Evolutionary conservation across 1,284 basidiomycete genomes (phyloP).

Genomic region (Tilletia horrida): DNA sequence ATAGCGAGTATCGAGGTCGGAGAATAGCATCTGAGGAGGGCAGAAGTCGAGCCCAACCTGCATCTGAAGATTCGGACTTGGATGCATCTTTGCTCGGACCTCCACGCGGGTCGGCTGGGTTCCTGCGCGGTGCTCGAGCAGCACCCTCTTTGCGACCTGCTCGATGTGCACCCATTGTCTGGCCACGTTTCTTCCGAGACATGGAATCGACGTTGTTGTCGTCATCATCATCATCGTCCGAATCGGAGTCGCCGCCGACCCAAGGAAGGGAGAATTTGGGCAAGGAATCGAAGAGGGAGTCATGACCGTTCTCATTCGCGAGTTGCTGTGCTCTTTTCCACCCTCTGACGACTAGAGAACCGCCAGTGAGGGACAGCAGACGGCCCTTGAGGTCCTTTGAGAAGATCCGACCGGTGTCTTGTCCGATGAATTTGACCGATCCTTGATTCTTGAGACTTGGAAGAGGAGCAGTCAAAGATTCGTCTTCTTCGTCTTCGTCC

Average conservation of each 20-base stretch:
- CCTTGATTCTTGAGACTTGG: constrained; percentile 48
- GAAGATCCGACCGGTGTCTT: constrained; percentile 54
- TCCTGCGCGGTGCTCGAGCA: constrained; percentile 21
- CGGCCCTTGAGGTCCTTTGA: constrained; percentile 23
- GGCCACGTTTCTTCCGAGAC: constrained; percentile 24
- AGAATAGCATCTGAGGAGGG: constrained; percentile 35
- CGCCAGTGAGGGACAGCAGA: constrained; percentile 43
- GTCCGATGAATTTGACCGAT: constrained; percentile 45
- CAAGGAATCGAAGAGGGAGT: constrained; percentile 19
- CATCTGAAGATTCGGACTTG: not conserved
- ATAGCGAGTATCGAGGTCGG: constrained; percentile 30
- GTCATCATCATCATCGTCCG: constrained; percentile 23
- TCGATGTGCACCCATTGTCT: constrained; percentile 28
- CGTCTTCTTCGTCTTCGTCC: constrained; percentile 25
- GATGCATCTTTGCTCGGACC: not conserved
- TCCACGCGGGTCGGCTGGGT: not conserved
- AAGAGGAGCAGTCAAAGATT: constrained; percentile 28
- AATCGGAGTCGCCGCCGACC: constrained; percentile 22
- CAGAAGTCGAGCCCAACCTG: constrained; percentile 20
- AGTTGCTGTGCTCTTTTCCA: constrained; percentile 40
- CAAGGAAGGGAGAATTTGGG: constrained; percentile 30
- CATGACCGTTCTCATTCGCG: constrained; percentile 29
- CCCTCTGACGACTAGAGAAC: constrained; percentile 44
- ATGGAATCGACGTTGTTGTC: not conserved
- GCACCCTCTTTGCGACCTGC: constrained; percentile 33